Base-by-base conservation (phyloP, 2,329 filamentous ascomycete genomes). In the Albophoma yamanashiensis region DNA sequence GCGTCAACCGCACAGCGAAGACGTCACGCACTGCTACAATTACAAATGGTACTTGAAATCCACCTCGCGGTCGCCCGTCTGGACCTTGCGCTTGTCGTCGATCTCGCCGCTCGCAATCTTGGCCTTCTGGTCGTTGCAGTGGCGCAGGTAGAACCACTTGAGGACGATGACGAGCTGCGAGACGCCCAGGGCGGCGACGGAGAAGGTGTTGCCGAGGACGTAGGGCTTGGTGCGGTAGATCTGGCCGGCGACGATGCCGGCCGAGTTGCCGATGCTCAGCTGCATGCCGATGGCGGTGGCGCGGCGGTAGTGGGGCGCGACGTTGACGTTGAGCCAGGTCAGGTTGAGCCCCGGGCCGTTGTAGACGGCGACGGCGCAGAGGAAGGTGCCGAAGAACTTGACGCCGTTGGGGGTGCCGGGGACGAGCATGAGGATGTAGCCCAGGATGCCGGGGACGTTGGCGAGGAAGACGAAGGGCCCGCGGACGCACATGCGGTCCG, bases 381-480 rank as follows among this genome's bases (percentile, higher is more conserved):
- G 68, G 66, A 78, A 82, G 1, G 76, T 78, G 3, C 75, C 78
- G 60, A 82, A 79, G 68, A 78, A 82, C 59, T 77, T 74, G 55
- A 80, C 75, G 0, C 77, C 76, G 25, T 82, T 70, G 63, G 77
- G 76, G 5, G 76, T 77, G 47, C 15, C 8, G 12, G 83, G 74
- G 42, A 72, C 69, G 2, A 82, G 66, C 5, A 82, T 74, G 38
- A 82, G 64, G 20, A 79, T 74, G 62, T 82, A 82, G 1, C 80
- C 80, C 15, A 79, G 63, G 27, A 82, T 74, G 3, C 76, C 78
- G 39, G 79, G 75, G 14, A 79, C 58, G 0, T 84, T 83, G 40
- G 84, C 76, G 34, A 71, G 63, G 34, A 89, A 86, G 63, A 91
- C 88, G 72, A 74, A 69, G 2, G 67, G 67, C 0, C 70, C 70